Conservation (phyloP, 2,329 filamentous ascomycete genomes). For the Claviceps humidiphila region DNA sequence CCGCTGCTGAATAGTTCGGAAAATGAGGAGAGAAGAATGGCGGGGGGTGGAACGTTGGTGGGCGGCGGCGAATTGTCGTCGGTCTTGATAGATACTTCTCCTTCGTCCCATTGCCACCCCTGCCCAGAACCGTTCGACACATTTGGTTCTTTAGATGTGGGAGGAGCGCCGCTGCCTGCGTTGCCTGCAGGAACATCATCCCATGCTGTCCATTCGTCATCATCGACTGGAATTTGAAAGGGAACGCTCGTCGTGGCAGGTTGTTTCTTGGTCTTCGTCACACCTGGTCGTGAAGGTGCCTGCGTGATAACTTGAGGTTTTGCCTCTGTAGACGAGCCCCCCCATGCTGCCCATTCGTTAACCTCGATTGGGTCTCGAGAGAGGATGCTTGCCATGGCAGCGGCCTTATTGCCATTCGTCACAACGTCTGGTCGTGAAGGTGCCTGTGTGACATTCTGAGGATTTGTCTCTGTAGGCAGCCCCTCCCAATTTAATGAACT, state of each 20-base stretch:
- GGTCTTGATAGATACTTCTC: constrained; percentile 16
- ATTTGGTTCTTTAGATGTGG: constrained; percentile 7
- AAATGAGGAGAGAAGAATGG: constrained; percentile 66
- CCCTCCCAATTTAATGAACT: constrained; percentile 16
- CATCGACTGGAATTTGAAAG: constrained; percentile 13
- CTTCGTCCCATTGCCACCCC: constrained; percentile 39
- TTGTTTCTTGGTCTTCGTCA: too few species aligned
- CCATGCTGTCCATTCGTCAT: constrained; percentile 39
- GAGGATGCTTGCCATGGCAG: constrained; percentile 1
- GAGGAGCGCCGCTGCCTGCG: constrained; percentile 9
- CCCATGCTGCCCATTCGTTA: constrained; percentile 26
- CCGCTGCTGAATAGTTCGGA: constrained; percentile 56
- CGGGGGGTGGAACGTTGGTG: constrained; percentile 80
- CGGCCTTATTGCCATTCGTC: neutral
- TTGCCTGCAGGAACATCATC: constrained; percentile 27
- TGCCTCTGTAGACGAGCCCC: constrained; percentile 14
- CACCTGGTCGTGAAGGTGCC: constrained; percentile 34
- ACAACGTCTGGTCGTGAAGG: constrained; percentile 31
- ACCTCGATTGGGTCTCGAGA: constrained; percentile 16
- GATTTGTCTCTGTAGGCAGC: constrained; percentile 22
- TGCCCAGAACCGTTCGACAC: constrained; percentile 12
- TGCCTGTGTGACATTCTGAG: constrained; percentile 32
- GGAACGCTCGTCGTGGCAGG: too few species aligned
- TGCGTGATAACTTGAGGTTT: constrained; percentile 33
- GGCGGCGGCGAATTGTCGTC: constrained; percentile 44